These are phyloP conservation scores for Mucor irregularis DNA, from an alignment of 371 early-diverging fungal genomes.

Conservation along the genomic window DNA sequence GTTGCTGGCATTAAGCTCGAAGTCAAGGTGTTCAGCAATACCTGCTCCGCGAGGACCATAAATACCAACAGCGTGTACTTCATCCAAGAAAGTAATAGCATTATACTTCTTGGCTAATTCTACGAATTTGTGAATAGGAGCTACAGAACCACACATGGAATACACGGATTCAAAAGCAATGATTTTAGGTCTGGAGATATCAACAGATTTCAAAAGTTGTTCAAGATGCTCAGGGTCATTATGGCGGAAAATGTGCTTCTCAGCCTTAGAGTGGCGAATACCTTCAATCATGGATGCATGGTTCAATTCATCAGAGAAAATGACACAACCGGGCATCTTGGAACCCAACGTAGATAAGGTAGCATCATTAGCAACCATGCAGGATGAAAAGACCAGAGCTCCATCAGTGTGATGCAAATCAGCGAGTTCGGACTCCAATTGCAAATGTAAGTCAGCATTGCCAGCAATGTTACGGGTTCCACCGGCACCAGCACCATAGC, in stretches of 20 bases:
- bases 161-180: slow-evolving; percentile 99
- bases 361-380: slow-evolving; percentile 99
- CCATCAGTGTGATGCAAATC: slow-evolving; percentile 89
- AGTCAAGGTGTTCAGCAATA: slow-evolving; percentile 95
- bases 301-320: slow-evolving; percentile 93
- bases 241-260: slow-evolving; percentile 93
- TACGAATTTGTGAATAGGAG: slow-evolving; percentile 92
- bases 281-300: slow-evolving; percentile 99
- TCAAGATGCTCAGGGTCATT: slow-evolving; percentile 95
- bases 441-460: slow-evolving; percentile 92
- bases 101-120: slow-evolving; percentile 95
- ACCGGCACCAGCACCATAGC: slow-evolving; percentile 98
- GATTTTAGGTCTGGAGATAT: slow-evolving; percentile 88
- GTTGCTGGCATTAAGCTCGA: slow-evolving; percentile 60
- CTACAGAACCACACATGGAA: slow-evolving; percentile 97
- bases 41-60: slow-evolving; percentile 97
- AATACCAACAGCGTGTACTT: slow-evolving; percentile 99
- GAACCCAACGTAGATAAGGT: slow-evolving; percentile 90
- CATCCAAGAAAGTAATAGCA: slow-evolving; percentile 97
- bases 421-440: slow-evolving; percentile 90
- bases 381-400: slow-evolving; percentile 96
- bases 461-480: slow-evolving; percentile 99
- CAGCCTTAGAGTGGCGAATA: slow-evolving; percentile 89
- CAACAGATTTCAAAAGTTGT: slow-evolving; percentile 74
- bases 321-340: slow-evolving; percentile 92